phyloP scores from a whole-genome alignment of 495 filamentous ascomycete genomes.

The Penicillium pulvis region DNA sequence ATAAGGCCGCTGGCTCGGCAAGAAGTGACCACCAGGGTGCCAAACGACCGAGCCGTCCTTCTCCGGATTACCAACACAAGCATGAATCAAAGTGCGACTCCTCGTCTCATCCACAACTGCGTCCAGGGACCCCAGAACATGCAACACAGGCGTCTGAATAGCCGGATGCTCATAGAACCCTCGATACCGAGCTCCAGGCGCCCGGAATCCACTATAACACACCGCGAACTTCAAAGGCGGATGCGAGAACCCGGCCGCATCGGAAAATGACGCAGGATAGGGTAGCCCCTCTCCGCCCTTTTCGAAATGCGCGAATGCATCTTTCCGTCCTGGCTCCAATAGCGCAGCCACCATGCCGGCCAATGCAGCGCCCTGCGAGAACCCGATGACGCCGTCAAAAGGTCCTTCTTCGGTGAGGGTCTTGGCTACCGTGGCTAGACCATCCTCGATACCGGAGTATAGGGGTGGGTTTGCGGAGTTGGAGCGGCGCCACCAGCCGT shows the following conservation, averaged over 20 bases:
- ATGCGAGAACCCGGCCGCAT: slow-evolving; percentile 42
- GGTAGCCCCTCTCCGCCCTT: slow-evolving; percentile 34
- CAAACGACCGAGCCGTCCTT: slow-evolving; percentile 64
- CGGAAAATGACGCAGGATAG: slow-evolving; percentile 60
- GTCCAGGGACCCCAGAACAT: slow-evolving; percentile 84
- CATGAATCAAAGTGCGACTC: slow-evolving; percentile 64
- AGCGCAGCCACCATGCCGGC: slow-evolving; percentile 65
- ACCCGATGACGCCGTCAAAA: slow-evolving; percentile 75
- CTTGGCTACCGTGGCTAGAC: slow-evolving; percentile 60
- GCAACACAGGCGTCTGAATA: slow-evolving; percentile 75
- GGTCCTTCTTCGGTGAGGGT: slow-evolving; percentile 60
- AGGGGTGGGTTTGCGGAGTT: slow-evolving; percentile 46
- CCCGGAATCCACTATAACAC: slow-evolving; percentile 76
- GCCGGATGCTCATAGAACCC: slow-evolving; percentile 71
- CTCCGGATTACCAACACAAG: slow-evolving; percentile 58
- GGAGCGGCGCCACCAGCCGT: slow-evolving; percentile 82
- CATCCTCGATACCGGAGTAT: slow-evolving; percentile 68
- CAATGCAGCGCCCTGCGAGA: slow-evolving; percentile 69
- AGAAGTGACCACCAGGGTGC: slow-evolving; percentile 92
- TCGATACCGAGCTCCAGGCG: slow-evolving; percentile 60
- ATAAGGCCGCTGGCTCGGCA: slow-evolving; percentile 81
- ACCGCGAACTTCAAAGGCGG: slow-evolving; percentile 75
- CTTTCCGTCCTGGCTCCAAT: slow-evolving; percentile 60
- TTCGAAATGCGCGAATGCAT: slow-evolving; percentile 45
- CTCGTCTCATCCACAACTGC: slow-evolving; percentile 81